Base-by-base conservation (phyloP, 139 green algal genomes). In the Tetratostichococcus sp. region DNA sequence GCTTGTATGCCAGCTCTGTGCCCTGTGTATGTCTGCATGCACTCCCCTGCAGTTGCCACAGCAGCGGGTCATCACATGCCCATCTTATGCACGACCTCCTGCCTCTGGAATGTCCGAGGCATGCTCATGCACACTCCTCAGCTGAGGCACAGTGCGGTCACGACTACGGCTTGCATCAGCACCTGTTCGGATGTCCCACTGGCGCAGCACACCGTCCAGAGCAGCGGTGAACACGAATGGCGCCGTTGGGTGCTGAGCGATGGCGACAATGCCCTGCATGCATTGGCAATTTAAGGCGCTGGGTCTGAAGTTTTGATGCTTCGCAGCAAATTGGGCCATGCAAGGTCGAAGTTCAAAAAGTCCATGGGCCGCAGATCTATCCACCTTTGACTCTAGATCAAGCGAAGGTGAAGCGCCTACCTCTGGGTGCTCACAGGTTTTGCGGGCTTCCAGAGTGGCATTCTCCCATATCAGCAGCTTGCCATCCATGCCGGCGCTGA, bases 381-480 rank as follows among this genome's bases (percentile, higher is more conserved):
- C n/a, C n/a, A n/a, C n/a, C n/a, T n/a, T n/a, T n/a, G n/a, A n/a
- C n/a, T n/a, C n/a, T n/a, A n/a, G n/a, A n/a, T n/a, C n/a, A n/a
- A n/a, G n/a, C n/a, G n/a, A n/a, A n/a, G n/a, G n/a, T n/a, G n/a
- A n/a, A 42, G 34, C 6, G 25, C 34, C n/a, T 23, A 89, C 89
- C 50, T 89, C 79, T 26, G 84, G 84, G 72, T 97, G 92, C 22
- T 86, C 69, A 74, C 88, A 94, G 2, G 69, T 78, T 26, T 80
- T 75, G 8, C 90, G 81, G n/a, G 75, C 66, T 19, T 83, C 75
- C 0, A 65, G 32, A 0, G 76, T 83, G 5, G 77, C 79, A 33
- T 80, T 75, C 79, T 96, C 91, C 92, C 92, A 97, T 2, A 96
- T 74, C 0, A 89, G 66, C 25, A 95, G 71, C 50, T 85, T 89